Conservation (phyloP, 108 stramenopile genomes). For the Skeletonema marinoi region DNA sequence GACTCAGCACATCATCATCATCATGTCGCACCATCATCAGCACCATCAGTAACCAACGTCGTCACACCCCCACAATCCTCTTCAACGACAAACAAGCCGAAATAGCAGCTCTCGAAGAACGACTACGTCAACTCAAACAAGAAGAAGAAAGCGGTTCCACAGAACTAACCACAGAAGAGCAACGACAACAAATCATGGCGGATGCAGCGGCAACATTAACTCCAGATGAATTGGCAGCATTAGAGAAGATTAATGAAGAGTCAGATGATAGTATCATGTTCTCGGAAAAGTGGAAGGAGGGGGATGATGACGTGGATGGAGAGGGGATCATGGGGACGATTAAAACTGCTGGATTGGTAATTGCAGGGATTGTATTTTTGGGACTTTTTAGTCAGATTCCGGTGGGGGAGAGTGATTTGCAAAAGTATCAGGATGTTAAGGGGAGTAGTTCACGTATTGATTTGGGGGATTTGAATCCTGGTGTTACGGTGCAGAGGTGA, state of each 20-base stretch:
- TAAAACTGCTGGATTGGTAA: slow-evolving; percentile 17
- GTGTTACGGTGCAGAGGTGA: slow-evolving; percentile 15
- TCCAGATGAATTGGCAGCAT: slow-evolving; percentile 6
- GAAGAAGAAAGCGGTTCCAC: background rate
- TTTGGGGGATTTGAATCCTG: slow-evolving; percentile 52
- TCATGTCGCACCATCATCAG: background rate
- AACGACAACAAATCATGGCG: background rate
- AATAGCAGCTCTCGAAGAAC: slow-evolving; percentile 45
- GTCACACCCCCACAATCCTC: background rate
- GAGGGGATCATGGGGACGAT: slow-evolving; percentile 6
- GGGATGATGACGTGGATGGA: background rate
- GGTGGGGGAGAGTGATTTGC: slow-evolving; percentile 34
- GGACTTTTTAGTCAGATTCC: slow-evolving; percentile 40
- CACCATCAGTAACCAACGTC: background rate
- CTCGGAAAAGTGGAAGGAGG: slow-evolving; percentile 47
- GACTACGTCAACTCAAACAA: slow-evolving; percentile 31
- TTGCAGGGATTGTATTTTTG: slow-evolving; percentile 31
- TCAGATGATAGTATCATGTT: slow-evolving; percentile 47
- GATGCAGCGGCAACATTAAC: background rate
- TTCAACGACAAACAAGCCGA: slow-evolving; percentile 45
- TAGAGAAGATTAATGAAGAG: slow-evolving; percentile 20
- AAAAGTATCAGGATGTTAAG: slow-evolving; percentile 40
- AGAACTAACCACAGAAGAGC: background rate
- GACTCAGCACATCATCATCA: background rate
- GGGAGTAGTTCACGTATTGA: slow-evolving; percentile 37